Conservation (phyloP, 1,139 yeast genomes). For the Hyphopichia burtonii region DNA sequence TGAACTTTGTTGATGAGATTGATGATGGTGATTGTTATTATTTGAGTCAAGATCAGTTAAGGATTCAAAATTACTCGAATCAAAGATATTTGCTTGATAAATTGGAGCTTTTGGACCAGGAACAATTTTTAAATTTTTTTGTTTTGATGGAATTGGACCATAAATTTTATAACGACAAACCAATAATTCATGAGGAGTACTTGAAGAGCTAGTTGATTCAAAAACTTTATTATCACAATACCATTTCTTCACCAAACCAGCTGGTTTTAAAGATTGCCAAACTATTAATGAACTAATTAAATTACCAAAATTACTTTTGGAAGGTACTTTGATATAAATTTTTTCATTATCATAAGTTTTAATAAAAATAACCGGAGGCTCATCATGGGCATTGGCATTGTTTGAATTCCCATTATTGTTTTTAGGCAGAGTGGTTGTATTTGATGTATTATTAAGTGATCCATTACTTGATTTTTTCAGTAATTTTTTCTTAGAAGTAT, state of each 20-base stretch:
- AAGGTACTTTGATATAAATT: constrained; percentile 45
- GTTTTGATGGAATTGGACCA: constrained; percentile 56
- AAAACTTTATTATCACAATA: constrained; percentile 42
- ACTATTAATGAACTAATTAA: constrained; percentile 53
- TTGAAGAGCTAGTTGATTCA: constrained; percentile 21
- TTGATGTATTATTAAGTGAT: constrained; percentile 1
- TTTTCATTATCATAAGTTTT: constrained; percentile 47
- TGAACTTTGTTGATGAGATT: constrained; percentile 5
- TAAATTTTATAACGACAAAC: constrained; percentile 66
- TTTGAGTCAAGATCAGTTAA: constrained; percentile 4
- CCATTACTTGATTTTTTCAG: constrained; percentile 7
- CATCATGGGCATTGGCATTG: constrained; percentile 13
- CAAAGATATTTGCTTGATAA: constrained; percentile 25
- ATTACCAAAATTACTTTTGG: constrained; percentile 45
- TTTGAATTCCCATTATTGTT: neutral
- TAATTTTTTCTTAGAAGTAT: constrained; percentile 6
- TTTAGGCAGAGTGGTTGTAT: neutral
- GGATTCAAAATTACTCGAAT: constrained; percentile 11
- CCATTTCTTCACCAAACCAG: constrained; percentile 61
- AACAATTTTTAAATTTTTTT: constrained; percentile 39
- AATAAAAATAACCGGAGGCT: constrained; percentile 47
- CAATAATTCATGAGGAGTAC: constrained; percentile 41
- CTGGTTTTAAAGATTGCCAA: constrained; percentile 64
- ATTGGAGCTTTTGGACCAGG: constrained; percentile 49
- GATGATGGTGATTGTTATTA: constrained; percentile 1